Evolutionary conservation across 495 filamentous ascomycete genomes (phyloP).

Genomic region (Cenococcum geophilum): DNA sequence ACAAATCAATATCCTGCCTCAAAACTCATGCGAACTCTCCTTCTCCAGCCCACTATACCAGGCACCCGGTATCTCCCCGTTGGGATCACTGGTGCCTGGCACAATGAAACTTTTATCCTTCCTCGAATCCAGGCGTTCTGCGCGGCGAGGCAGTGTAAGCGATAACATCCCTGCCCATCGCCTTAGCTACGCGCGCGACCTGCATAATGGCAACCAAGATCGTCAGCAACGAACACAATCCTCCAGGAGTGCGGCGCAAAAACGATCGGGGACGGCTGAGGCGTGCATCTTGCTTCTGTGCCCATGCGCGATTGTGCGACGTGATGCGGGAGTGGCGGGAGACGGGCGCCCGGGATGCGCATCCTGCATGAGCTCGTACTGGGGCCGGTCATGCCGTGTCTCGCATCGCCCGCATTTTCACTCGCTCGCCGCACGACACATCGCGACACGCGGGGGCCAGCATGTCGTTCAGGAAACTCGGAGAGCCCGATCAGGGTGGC

Average conservation of each 20-base stretch:
- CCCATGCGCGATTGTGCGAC: too few relatives aligned
- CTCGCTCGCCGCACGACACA: too few relatives aligned
- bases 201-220: conserved; percentile 12
- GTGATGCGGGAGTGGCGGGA: not conserved
- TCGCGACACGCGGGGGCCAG: too few relatives aligned
- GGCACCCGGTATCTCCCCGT: conserved; percentile 60
- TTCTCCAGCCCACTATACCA: conserved; percentile 69
- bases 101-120: conserved; percentile 63
- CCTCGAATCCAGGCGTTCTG: conserved; percentile 49
- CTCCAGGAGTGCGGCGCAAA: not conserved
- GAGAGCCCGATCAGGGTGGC: not conserved
- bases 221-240: not conserved
- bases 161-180: conserved; percentile 73
- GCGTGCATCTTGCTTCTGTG: not conserved
- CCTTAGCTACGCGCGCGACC: conserved; percentile 59
- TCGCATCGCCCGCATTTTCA: too few relatives aligned
- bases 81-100: conserved; percentile 69
- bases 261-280: not conserved
- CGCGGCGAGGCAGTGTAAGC: conserved; percentile 70
- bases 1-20: conserved; percentile 60
- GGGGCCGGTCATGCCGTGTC: too few relatives aligned
- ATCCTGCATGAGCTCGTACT: not conserved
- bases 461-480: too few relatives aligned
- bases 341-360: not conserved
- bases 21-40: conserved; percentile 60